Base-by-base conservation (phyloP, 1,139 yeast species). In the Geotrichum histeridarum region DNA sequence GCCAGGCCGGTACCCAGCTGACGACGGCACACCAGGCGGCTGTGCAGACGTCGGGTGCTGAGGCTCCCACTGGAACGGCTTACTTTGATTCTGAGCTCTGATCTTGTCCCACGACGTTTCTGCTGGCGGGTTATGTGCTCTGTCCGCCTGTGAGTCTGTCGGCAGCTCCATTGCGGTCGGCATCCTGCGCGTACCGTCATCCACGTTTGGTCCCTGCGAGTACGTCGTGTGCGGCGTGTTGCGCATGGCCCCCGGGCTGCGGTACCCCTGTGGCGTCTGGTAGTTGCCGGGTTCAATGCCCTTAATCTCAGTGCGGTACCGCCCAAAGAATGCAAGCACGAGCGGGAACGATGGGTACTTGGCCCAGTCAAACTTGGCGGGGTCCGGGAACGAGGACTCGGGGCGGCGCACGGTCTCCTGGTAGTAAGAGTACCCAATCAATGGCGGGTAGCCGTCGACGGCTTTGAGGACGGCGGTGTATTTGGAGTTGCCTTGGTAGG, bases 101-200 rank as follows among this genome's bases (percentile, higher is more conserved):
- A 55, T 53, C 38, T 17, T 50, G 22, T 55, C 58, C 58, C 58
- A 55, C 8, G 58, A 22, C 11, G 54, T 38, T 4, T 27, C 31
- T 5, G 30, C 42, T 8, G 46, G 15, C 9, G 49, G 49, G 17
- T 45, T 27, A 31, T 53, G 36, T 1, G 39, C 38, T 15, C 37
- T 12, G 6, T 27, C 17, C 6, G 51, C 41, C 8, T 43, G 33
- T 8, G 15, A 17, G 17, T 48, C 54, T 12, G 50, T 9, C 4
- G 31, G 14, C 8, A 48, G 17, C 17, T 41, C 55, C 9, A 22
- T 31, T 8, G 36, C 45, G 5, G 42, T 17, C 6, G 55, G 42
- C 9, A 14, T n/a, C 8, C 15, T 42, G 41, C 45, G 27, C n/a
- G 51, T 46, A 4, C 41, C 36, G n/a, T 51, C 48, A 35, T 45